Base-by-base conservation (phyloP, 2,329 filamentous ascomycete species). In the Trichoderma sp. region DNA sequence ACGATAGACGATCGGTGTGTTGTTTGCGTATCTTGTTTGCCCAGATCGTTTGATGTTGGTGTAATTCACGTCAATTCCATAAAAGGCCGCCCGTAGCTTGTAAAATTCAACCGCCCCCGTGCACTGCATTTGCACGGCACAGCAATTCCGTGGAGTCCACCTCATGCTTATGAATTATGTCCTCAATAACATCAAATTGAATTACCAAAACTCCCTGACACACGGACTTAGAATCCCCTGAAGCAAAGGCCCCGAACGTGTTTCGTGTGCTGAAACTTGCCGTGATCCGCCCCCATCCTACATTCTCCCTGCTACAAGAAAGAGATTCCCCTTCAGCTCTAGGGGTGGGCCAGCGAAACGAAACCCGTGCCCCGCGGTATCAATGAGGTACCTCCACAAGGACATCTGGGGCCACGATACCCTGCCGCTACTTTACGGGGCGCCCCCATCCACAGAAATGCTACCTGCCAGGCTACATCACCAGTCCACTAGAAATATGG, bases 401-500 rank as follows among this genome's bases (percentile, higher is more conserved):
- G 63, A 67, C 11, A 60, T 67, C 24, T 67, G 63, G 62, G 71
- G 71, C 41, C 21, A 33, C 4, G 33, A 67, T 60, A 74, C 71
- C 62, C 56, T 60, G 62, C 62, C 50, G 71, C 31, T 74, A 74
- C 71, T 74, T 67, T 67, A 74, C 50, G 63, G 63, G 45, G 63
- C 35, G 6, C 41, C 71, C 33, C 63, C 71, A 33, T 41, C 71
- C 21, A 33, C 65, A 12, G 71, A 74, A 50, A 67, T 66, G 62
- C 63, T 67, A 67, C 71, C 71, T 60, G 71, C 71, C 67, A 74
- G 71, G 50, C 63, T 66, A 18, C 71, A 74, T 60, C 71, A 74
- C 71, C 71, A 74, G 18, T 64, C 71, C 71, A 65, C 71, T 73
- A 73, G 71, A 73, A 65, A 66, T 74, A 74, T 45, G 63, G 71